Evolutionary conservation across 2,329 filamentous ascomycete genomes (phyloP), one percentile per base, ranked within the genome.

Genomic region (Fusarium sp.): DNA sequence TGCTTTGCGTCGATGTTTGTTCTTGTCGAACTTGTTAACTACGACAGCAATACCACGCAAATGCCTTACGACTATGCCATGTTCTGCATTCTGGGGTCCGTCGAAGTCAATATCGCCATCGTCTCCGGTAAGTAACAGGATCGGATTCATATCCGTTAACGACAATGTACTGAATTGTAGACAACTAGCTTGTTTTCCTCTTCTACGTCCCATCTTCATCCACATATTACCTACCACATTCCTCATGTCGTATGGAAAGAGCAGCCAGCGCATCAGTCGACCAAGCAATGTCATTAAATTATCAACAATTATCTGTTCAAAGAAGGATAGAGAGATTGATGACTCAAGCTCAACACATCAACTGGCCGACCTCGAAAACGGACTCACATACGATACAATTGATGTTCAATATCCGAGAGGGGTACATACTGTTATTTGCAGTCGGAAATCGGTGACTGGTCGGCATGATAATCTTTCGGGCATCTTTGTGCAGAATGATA

Each of bases 61-160:
- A 65, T 73, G 69, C 69, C 71, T 8, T 51, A 74, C 4, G 69
- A 73, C n/a, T 70, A 68, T n/a, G 69, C 62, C 6, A 63, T 74
- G 58, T 59, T 59, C 15, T 65, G 54, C 5, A 62, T 70, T 7
- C 25, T 60, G 3, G 71, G 69, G 6, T 56, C 66, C 0, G 71
- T 74, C 7, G 71, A 73, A 44, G 49, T 73, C 1, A 72, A 73
- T 13, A 67, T 74, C 24, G 69, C 71, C 13, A 68, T 73, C 20
- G 69, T 73, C 8, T 72, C 71, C 5, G 68, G 71, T 70, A 22
- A 67, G 65, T 13, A 13, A 2, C 8, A 3, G 3, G 1, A 12
- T 12, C 10, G 1, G 6, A n/a, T 7, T 3, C 11, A 12, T n/a
- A n/a, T 66, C 7, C 62, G 65, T 70, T 16, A 62, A 53, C 11